Percentiles rank a stretch among this genome's conserved stretches.
Conservation (phyloP, 306 rosid species). For the Cucumis cinereus region DNA sequence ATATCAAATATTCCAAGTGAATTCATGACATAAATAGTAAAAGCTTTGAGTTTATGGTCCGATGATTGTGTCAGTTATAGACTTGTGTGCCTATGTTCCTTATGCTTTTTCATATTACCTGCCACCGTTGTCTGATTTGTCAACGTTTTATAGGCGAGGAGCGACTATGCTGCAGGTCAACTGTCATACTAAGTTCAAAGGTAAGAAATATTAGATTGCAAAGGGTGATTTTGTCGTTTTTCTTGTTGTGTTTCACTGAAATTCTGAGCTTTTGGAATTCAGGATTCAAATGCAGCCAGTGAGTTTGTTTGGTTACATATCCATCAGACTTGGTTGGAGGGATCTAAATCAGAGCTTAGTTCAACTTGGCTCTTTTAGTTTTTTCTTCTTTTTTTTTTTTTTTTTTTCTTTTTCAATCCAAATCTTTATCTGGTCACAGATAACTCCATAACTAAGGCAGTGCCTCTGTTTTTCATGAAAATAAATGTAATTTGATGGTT, state of each 20-base stretch:
- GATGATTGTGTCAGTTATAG: not conserved
- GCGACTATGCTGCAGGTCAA: constrained; percentile 14
- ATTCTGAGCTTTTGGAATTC: constrained; percentile 17
- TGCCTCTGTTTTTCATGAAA: not conserved
- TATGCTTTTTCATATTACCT: not conserved
- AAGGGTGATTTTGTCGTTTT: not conserved
- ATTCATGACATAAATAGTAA: not conserved
- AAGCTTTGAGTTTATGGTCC: not conserved
- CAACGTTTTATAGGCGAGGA: constrained; percentile 21
- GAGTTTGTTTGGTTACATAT: constrained; percentile 43
- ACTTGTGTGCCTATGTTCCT: not conserved
- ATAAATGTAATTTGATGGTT: constrained; percentile 3
- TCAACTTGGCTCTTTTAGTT: constrained; percentile 25
- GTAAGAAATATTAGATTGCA: constrained; percentile 11
- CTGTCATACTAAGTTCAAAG: constrained; percentile 29
- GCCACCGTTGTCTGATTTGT: not conserved
- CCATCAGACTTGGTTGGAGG: constrained; percentile 51
- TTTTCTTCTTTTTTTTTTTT: not conserved
- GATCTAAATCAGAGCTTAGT: constrained; percentile 15
- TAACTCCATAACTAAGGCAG: not conserved
- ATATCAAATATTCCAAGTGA: not conserved
- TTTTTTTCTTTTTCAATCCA: not conserved
- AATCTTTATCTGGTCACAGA: constrained; percentile 3
- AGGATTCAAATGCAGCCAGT: constrained; percentile 29
- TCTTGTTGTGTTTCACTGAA: constrained; percentile 1